These are phyloP conservation scores for Lodderomyces theae DNA, from an alignment of 1,139 yeast genomes.

Conservation along the genomic window DNA sequence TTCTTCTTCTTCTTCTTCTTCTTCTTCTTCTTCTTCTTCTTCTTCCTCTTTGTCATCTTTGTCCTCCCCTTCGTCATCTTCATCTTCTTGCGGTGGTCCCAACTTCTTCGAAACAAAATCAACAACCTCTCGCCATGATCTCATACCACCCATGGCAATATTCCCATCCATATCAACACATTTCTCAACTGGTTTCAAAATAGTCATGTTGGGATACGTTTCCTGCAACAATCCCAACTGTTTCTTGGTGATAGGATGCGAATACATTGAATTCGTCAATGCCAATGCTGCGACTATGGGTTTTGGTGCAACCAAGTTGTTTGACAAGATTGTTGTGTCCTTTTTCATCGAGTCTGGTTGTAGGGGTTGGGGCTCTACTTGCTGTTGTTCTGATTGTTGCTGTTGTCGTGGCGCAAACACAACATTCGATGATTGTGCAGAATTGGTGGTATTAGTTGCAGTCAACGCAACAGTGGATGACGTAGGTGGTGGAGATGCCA, in stretches of 20 bases:
- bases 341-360: constrained; percentile 10
- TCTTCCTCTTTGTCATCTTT: constrained; percentile 16
- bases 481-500: constrained; percentile 5
- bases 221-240: constrained; percentile 25
- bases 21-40: constrained; percentile 15
- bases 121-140: constrained; percentile 32
- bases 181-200: constrained; percentile 31
- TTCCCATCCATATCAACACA: constrained; percentile 31
- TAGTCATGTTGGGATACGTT: constrained; percentile 26
- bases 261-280: constrained; percentile 28
- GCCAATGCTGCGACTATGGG: constrained; percentile 30
- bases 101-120: constrained; percentile 26
- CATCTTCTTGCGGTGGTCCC: constrained; percentile 23
- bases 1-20: constrained; percentile 6
- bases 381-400: too few species aligned
- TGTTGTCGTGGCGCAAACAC: too few species aligned
- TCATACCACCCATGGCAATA: constrained; percentile 34
- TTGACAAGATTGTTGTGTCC: constrained; percentile 22
- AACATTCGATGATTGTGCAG: too few species aligned
- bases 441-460: too few species aligned
- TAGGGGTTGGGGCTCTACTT: background rate
- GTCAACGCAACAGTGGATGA: too few species aligned
- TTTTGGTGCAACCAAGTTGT: constrained; percentile 21
- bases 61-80: constrained; percentile 21
- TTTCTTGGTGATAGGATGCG: constrained; percentile 29